phyloP scores from a whole-genome alignment of 257 asterid genomes.

The Nicotiana obtusifolia region DNA sequence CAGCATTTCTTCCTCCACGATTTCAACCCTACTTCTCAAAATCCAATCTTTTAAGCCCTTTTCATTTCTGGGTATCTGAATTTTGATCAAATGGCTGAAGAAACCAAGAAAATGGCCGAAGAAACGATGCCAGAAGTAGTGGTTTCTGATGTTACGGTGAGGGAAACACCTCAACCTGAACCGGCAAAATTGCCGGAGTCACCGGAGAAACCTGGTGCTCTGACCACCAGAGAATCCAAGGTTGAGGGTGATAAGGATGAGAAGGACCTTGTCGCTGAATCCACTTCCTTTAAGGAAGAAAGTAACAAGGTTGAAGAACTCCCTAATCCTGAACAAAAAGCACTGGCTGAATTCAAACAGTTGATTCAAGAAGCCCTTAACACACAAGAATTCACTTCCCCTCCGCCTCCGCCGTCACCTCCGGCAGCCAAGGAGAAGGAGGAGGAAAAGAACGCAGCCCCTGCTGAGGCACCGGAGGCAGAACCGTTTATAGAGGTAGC shows the following conservation, averaged over 20 bases:
- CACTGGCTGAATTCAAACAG: slow-evolving; percentile 76
- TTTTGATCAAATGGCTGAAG: slow-evolving; percentile 58
- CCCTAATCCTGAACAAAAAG: slow-evolving; percentile 79
- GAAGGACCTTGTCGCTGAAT: slow-evolving; percentile 38
- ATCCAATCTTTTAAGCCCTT: background rate
- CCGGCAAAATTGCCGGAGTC: slow-evolving; percentile 25
- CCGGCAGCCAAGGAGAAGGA: slow-evolving; percentile 1
- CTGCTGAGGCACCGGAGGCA: slow-evolving; percentile 21
- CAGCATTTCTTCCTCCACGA: background rate
- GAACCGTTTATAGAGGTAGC: slow-evolving; percentile 21
- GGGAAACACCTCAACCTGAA: slow-evolving; percentile 36
- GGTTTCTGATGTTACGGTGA: slow-evolving; percentile 50
- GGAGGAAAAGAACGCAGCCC: slow-evolving; percentile 46
- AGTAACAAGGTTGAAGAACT: slow-evolving; percentile 85
- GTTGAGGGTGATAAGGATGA: slow-evolving; percentile 27
- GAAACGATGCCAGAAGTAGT: slow-evolving; percentile 45
- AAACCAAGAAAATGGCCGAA: slow-evolving; percentile 46
- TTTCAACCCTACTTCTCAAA: background rate
- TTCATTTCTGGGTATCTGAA: background rate
- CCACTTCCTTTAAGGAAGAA: slow-evolving; percentile 80
- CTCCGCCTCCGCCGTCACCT: slow-evolving; percentile 46
- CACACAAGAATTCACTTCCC: slow-evolving; percentile 77
- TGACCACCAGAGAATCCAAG: background rate
- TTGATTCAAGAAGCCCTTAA: slow-evolving; percentile 66
- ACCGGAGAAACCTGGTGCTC: slow-evolving; percentile 21